Percentiles rank a stretch among this genome's conserved stretches.
These are phyloP conservation scores for Sarcomyxa edulis DNA, from an alignment of 768 basidiomycete genomes.

Conservation along the genomic window DNA sequence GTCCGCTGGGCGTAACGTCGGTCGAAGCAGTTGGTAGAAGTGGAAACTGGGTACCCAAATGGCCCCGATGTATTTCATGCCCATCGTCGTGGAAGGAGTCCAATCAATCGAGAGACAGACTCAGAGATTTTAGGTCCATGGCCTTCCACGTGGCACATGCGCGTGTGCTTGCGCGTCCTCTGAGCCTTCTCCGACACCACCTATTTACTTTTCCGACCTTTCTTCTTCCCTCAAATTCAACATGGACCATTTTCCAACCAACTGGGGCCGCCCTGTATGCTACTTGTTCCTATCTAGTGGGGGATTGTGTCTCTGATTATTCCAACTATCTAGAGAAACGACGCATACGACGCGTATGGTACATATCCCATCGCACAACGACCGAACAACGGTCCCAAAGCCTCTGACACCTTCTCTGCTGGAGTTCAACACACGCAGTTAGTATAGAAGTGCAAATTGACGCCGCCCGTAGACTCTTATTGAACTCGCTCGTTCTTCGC, in stretches of 20 bases:
- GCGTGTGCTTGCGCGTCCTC: no score
- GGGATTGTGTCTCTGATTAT: background rate
- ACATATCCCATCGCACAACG: conserved; percentile 73
- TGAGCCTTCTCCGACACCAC: no score
- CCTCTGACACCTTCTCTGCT: conserved; percentile 59
- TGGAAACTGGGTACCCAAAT: no score
- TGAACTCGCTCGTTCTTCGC: background rate
- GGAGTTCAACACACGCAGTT: conserved; percentile 82
- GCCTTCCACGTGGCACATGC: no score
- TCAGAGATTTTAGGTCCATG: no score
- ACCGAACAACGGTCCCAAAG: conserved; percentile 38
- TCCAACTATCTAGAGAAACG: conserved; percentile 80
- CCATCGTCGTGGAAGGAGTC: no score
- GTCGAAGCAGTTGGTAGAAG: no score
- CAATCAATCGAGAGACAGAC: no score
- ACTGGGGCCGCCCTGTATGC: conserved; percentile 78
- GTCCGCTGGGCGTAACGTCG: no score
- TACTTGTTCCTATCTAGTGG: background rate
- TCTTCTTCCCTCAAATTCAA: conserved; percentile 6
- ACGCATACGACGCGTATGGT: conserved; percentile 67
- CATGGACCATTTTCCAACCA: conserved; percentile 84
- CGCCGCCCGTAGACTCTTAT: background rate
- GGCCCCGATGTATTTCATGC: no score
- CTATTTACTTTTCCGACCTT: no score
- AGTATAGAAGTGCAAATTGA: no score